Percentiles rank a stretch among this genome's conserved stretches.
These are phyloP conservation scores for Candida oleophila DNA, from an alignment of 805 yeast genomes.

Conservation along the genomic window DNA sequence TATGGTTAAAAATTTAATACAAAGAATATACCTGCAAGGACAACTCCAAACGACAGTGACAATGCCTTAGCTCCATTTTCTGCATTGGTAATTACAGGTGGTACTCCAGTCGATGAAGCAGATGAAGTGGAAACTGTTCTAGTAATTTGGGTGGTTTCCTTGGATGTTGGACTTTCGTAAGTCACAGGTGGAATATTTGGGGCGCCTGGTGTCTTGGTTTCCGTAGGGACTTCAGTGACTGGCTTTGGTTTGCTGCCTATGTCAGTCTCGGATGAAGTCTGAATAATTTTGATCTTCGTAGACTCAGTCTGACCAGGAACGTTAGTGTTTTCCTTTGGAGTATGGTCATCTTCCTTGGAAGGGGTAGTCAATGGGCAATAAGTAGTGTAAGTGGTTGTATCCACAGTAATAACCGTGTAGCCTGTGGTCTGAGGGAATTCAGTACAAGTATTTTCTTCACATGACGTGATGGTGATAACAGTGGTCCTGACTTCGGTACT, in stretches of 20 bases:
- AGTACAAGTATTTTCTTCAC: slow-evolving; percentile 23
- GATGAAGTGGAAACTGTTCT: too few species aligned
- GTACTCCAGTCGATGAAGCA: background rate
- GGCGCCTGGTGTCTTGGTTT: background rate
- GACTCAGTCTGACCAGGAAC: background rate
- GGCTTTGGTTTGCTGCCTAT: too few species aligned
- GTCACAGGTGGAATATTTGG: background rate
- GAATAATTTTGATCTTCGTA: background rate
- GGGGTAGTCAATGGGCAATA: slow-evolving; percentile 29
- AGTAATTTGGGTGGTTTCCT: too few species aligned
- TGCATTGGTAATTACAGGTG: too few species aligned
- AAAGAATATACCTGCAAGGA: background rate
- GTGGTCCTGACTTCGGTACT: too few species aligned
- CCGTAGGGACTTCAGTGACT: background rate
- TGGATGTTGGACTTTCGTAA: too few species aligned
- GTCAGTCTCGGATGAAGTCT: too few species aligned
- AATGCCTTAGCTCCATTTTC: background rate
- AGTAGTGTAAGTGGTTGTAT: slow-evolving; percentile 38
- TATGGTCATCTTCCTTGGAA: too few species aligned
- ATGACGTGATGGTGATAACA: slow-evolving; percentile 28
- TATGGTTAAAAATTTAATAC: background rate
- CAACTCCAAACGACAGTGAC: background rate
- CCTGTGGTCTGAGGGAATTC: slow-evolving; percentile 26
- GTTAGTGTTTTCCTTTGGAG: background rate
- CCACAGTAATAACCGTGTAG: slow-evolving; percentile 20